Conservation (phyloP, 164 flowering plant genomes). For the Santalum album region DNA sequence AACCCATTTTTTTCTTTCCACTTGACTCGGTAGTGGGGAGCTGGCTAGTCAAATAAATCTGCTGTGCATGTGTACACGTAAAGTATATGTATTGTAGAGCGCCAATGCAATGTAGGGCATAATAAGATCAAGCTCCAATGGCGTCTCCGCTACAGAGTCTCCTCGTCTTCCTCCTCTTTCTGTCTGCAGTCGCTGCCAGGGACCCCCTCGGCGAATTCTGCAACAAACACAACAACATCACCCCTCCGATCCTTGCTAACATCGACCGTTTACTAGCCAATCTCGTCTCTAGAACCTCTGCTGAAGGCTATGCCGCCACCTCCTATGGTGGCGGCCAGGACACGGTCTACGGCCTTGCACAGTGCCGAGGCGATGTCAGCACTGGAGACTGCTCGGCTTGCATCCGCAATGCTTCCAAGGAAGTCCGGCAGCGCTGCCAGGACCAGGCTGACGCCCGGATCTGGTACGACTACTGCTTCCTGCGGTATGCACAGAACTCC, state of each 20-base stretch:
- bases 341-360: slow-evolving; percentile 41
- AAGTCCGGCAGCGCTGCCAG: slow-evolving; percentile 33
- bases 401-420: slow-evolving; percentile 32
- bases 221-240: slow-evolving; percentile 17
- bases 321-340: slow-evolving; percentile 21
- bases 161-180: neutral
- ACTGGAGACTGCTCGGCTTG: slow-evolving; percentile 35
- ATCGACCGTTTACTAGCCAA: slow-evolving; percentile 22
- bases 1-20: too few relatives aligned
- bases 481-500: slow-evolving; percentile 23
- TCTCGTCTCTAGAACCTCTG: slow-evolving; percentile 15
- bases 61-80: too few relatives aligned
- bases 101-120: too few relatives aligned
- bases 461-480: slow-evolving; percentile 57
- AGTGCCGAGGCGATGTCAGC: slow-evolving; percentile 52
- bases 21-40: too few relatives aligned
- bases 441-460: slow-evolving; percentile 40
- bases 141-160: neutral
- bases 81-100: too few relatives aligned
- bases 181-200: neutral
- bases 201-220: slow-evolving; percentile 27
- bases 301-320: slow-evolving; percentile 17
- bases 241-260: slow-evolving; percentile 15
- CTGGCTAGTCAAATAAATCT: too few relatives aligned
- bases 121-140: too few relatives aligned